Conservation (phyloP, 2,329 filamentous ascomycete species). For the Monosporascus sp. region DNA sequence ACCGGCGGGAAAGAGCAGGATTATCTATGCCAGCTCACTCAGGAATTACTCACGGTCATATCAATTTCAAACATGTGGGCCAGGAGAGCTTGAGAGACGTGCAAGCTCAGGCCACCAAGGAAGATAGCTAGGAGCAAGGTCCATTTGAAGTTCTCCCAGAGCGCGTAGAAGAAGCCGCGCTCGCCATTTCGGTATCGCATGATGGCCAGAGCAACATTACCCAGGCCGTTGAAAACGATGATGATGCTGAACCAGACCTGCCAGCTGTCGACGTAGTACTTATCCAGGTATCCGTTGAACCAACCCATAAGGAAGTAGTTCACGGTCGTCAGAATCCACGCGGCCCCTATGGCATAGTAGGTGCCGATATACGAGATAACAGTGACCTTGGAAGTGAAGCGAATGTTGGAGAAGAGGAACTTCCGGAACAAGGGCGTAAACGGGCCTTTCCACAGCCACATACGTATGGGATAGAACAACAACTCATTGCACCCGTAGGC, state of each 20-base stretch:
- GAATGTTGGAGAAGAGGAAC: slow-evolving; percentile 58
- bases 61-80: slow-evolving; percentile 81
- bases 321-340: slow-evolving; percentile 59
- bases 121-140: slow-evolving; percentile 71
- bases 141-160: slow-evolving; percentile 68
- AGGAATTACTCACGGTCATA: slow-evolving; percentile 47
- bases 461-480: slow-evolving; percentile 60
- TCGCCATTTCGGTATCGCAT: slow-evolving; percentile 70
- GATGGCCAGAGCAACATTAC: slow-evolving; percentile 65
- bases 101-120: slow-evolving; percentile 74
- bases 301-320: slow-evolving; percentile 71
- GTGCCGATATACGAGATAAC: slow-evolving; percentile 55
- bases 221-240: slow-evolving; percentile 70
- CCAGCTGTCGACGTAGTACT: slow-evolving; percentile 66
- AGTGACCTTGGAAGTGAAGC: slow-evolving; percentile 62
- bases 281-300: slow-evolving; percentile 62
- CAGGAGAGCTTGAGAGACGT: slow-evolving; percentile 74
- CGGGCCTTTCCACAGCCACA: slow-evolving; percentile 57
- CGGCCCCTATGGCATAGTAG: slow-evolving; percentile 65
- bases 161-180: slow-evolving; percentile 49
- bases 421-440: slow-evolving; percentile 60
- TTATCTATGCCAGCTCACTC: too few relatives aligned
- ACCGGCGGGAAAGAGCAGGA: background rate
- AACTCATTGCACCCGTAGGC: slow-evolving; percentile 68
- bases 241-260: slow-evolving; percentile 77